Evolutionary conservation across 306 rosid genomes (phyloP).

Genomic region (Inga leiocalycina): DNA sequence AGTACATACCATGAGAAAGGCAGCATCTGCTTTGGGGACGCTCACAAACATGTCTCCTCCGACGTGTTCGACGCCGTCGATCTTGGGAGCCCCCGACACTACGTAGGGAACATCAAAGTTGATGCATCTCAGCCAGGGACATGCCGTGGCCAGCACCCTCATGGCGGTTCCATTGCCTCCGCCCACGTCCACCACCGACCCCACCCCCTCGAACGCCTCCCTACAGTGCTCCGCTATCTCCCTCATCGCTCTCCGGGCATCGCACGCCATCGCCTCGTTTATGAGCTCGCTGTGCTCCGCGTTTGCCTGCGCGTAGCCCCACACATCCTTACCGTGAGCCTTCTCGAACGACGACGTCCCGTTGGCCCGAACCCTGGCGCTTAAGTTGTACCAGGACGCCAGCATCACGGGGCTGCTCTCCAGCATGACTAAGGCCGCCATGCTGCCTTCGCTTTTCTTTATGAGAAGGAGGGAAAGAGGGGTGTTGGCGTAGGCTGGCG

Average conservation of each 20-base stretch:
- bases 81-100: conserved; percentile 34
- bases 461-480: conserved; percentile 44
- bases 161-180: conserved; percentile 69
- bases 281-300: conserved; percentile 43
- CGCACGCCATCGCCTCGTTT: conserved; percentile 75
- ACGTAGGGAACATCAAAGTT: conserved; percentile 82
- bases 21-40: conserved; percentile 79
- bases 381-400: conserved; percentile 47
- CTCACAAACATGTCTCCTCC: conserved; percentile 65
- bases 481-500: conserved; percentile 33
- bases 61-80: conserved; percentile 43
- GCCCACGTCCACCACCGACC: conserved; percentile 72
- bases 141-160: conserved; percentile 38
- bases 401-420: conserved; percentile 52
- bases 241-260: conserved; percentile 39
- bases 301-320: conserved; percentile 46
- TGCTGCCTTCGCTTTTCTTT: conserved; percentile 25
- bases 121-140: conserved; percentile 52
- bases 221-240: conserved; percentile 38
- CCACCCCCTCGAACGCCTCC: conserved; percentile 51
- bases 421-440: conserved; percentile 31
- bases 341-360: conserved; percentile 39
- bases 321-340: conserved; percentile 55
- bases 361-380: conserved; percentile 21
- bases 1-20: conserved; percentile 49